These are phyloP conservation scores for Phytopythium cucurbitacearum DNA, from an alignment of 352 stramenopile genomes.

Conservation along the genomic window DNA sequence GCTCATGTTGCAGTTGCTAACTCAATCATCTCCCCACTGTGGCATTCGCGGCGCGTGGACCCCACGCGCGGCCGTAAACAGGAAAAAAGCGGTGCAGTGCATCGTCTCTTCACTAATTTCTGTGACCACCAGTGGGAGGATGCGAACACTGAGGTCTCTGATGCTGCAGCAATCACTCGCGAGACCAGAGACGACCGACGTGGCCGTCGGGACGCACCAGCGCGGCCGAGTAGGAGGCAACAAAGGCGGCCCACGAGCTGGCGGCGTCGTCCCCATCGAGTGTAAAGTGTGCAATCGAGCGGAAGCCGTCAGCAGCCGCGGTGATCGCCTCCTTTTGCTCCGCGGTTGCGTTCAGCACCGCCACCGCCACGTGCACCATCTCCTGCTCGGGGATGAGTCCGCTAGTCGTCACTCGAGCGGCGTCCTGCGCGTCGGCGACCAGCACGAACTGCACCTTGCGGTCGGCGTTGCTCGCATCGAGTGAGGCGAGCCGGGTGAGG, in stretches of 20 bases:
- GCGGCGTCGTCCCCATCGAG: constrained; percentile 14
- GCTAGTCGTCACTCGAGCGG: constrained; percentile 10
- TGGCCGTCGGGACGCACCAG: constrained; percentile 82
- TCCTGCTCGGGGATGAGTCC: constrained; percentile 9
- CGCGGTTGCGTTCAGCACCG: constrained; percentile 23
- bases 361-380: constrained; percentile 31
- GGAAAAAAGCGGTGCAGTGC: too few species aligned
- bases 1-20: too few species aligned
- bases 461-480: constrained; percentile 6
- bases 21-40: too few species aligned
- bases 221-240: constrained; percentile 21
- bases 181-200: constrained; percentile 55
- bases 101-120: too few species aligned
- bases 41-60: too few species aligned
- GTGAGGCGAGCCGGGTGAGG: constrained; percentile 18
- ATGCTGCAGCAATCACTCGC: not conserved
- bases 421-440: constrained; percentile 34
- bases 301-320: constrained; percentile 14
- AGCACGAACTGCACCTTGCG: constrained; percentile 53
- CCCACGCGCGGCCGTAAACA: too few species aligned
- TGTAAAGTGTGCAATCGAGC: constrained; percentile 14
- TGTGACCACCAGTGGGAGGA: too few species aligned
- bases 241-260: constrained; percentile 41
- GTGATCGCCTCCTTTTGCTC: constrained; percentile 11
- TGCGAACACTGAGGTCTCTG: too few species aligned